Evolutionary conservation across 139 green algal species (phyloP), one percentile per base, ranked within the genome.

Genomic region (Tetratostichococcus sp.): DNA sequence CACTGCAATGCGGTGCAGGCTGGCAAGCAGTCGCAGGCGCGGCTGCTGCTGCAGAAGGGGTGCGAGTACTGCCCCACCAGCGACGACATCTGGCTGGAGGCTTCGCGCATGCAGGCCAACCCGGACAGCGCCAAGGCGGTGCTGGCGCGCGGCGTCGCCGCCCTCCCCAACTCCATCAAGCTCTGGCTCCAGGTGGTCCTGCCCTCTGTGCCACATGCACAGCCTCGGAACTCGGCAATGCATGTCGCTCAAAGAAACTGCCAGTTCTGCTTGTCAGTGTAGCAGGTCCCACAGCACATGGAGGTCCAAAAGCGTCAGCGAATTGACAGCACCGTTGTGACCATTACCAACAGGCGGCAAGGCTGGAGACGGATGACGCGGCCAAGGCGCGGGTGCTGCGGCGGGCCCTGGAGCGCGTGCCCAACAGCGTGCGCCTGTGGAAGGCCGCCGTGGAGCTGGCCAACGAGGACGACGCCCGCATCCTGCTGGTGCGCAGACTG

Each of bases 41-140:
- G 87, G 28, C 79, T 84, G 68, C 77, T 91, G 69, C 71, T 85
- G 16, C 85, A 90, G 74, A 90, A 95, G 82, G 95, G 94, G 14
- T 98, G 91, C 77, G 94, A 98, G 77, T 78, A 89, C 75, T 99
- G 96, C 81, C 94, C 96, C 35, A 89, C 84, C 77, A 94, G 77
- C 76, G 96, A 99, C 71, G 96, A 99, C 77, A 93, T 99, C 28
- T 99, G 96, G 96, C 86, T 99, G 78, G 95, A 99, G 86, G 89
- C 92, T 23, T 89, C 91, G 3, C 87, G 96, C 19, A 82, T 99
- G 83, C 88, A 96, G 74, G 84, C 79, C 16, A 62, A 62, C 50
- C 77, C 84, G 23, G 86, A 91, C 42, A 89, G 89, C 69, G 91
- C 88, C 58, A 96, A 97, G 80, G 88, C 89, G 6, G 85, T 98